Evolutionary conservation across 129 eudicot genomes (phyloP).

Genomic region (Escallonia rubra): DNA sequence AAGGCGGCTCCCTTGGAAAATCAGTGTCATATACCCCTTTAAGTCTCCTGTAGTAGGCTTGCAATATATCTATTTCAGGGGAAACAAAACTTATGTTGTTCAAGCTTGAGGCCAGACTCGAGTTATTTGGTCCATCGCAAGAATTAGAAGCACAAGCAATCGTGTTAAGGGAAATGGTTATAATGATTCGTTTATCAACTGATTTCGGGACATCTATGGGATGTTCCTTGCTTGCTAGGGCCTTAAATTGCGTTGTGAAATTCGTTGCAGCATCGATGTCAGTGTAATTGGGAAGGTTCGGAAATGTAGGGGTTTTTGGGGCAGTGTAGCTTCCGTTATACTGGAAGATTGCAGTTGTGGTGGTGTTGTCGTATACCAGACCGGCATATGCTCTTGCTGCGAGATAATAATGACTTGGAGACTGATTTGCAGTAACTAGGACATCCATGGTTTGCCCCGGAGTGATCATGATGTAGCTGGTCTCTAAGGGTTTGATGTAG

Average conservation of each 20-base stretch:
- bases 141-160: slow-evolving; percentile 35
- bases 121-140: slow-evolving; percentile 59
- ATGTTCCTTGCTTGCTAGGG: slow-evolving; percentile 16
- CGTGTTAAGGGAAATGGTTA: slow-evolving; percentile 41
- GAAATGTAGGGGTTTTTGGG: slow-evolving; percentile 2
- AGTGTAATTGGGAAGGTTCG: slow-evolving; percentile 42
- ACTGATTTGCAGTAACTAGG: slow-evolving; percentile 42
- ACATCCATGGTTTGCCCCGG: slow-evolving; percentile 66
- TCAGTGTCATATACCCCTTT: slow-evolving; percentile 37
- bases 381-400: slow-evolving; percentile 37
- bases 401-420: slow-evolving; percentile 42
- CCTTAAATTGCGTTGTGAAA: slow-evolving; percentile 32
- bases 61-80: slow-evolving; percentile 42
- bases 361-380: slow-evolving; percentile 32
- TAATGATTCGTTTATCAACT: slow-evolving; percentile 4
- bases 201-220: slow-evolving; percentile 32
- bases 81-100: slow-evolving; percentile 50
- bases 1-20: slow-evolving; percentile 44
- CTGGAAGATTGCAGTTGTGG: slow-evolving; percentile 39
- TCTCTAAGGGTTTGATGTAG: slow-evolving; percentile 48
- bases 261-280: slow-evolving; percentile 35
- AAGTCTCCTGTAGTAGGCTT: slow-evolving; percentile 47
- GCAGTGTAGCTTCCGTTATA: slow-evolving; percentile 8
- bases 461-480: slow-evolving; percentile 24
- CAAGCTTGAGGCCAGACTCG: slow-evolving; percentile 56